A percentile compares a stretch with the other conserved stretches of the same genome.
Evolutionary conservation across 306 rosid species (phyloP).

Genomic region (Cicer yamashitae): DNA sequence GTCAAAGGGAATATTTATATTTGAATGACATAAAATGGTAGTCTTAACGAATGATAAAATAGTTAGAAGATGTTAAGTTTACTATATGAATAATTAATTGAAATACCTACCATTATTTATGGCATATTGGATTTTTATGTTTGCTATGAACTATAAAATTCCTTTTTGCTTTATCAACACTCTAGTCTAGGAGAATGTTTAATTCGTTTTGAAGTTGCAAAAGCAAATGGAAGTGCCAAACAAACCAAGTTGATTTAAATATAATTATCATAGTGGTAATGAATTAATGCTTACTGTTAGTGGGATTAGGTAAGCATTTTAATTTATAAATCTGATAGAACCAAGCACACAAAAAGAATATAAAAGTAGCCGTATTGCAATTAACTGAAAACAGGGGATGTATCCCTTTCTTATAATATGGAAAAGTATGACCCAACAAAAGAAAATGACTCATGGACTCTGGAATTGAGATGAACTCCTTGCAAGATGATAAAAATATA

Average conservation of each 20-base stretch:
- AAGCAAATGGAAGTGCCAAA: constrained; percentile 7
- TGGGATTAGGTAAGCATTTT: constrained; percentile 28
- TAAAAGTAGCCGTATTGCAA: background rate
- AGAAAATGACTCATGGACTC: background rate
- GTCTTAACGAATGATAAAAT: constrained; percentile 9
- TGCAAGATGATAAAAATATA: background rate
- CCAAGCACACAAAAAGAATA: constrained; percentile 3
- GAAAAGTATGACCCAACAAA: background rate
- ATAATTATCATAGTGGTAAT: background rate
- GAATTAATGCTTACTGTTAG: constrained; percentile 22
- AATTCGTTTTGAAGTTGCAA: constrained; percentile 22
- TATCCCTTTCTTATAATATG: background rate
- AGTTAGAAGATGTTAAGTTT: constrained; percentile 5
- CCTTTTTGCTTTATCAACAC: constrained; percentile 9
- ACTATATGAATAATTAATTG: constrained; percentile 14
- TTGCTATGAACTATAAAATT: constrained; percentile 20
- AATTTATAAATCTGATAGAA: constrained; percentile 1
- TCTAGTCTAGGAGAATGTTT: constrained; percentile 7
- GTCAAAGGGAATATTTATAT: constrained; percentile 16
- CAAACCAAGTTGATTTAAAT: constrained; percentile 10
- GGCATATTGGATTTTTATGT: constrained; percentile 1
- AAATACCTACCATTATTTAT: constrained; percentile 11
- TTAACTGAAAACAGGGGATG: background rate
- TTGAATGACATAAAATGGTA: background rate
- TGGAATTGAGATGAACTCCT: background rate